These are phyloP conservation scores for Penicillium sp. DNA, from an alignment of 2,329 filamentous ascomycete genomes.

Conservation along the genomic window DNA sequence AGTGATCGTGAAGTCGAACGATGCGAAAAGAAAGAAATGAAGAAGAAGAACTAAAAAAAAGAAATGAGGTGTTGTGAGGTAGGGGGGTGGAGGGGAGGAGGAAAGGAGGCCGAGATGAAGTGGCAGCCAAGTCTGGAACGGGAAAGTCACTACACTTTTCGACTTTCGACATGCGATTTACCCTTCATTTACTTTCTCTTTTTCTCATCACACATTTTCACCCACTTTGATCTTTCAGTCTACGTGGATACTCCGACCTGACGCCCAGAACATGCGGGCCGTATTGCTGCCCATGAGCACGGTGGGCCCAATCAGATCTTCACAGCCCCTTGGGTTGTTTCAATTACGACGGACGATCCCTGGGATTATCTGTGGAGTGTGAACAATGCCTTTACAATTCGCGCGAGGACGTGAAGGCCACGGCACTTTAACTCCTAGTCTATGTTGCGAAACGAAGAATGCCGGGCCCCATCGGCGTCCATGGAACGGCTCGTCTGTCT, in stretches of 20 bases:
- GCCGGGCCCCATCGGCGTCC: neutral
- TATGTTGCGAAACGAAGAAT: neutral
- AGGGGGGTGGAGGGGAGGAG: constrained; percentile 4
- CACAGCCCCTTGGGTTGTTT: constrained; percentile 1
- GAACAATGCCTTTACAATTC: neutral
- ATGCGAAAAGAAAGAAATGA: neutral
- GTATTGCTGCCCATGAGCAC: constrained; percentile 8
- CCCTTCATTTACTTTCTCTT: neutral
- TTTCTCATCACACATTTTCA: neutral
- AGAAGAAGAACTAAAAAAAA: constrained; percentile 1
- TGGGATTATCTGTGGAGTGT: neutral
- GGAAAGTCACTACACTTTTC: neutral
- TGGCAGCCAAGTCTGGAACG: constrained; percentile 2
- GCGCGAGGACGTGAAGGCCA: neutral
- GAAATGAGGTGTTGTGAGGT: constrained; percentile 2
- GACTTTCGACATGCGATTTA: neutral
- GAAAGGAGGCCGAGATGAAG: constrained; percentile 13
- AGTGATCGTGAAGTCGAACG: neutral
- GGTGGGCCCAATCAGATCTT: constrained; percentile 9
- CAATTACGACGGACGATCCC: neutral
- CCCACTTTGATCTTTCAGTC: neutral
- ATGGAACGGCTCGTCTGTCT: constrained; percentile 16
- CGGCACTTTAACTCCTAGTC: neutral
- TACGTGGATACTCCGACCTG: constrained; percentile 2
- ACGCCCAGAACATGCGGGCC: constrained; percentile 18